A percentile compares a stretch with the other conserved stretches of the same genome.
Evolutionary conservation across 768 basidiomycete species (phyloP).

Genomic region (Lactarius trivialis): DNA sequence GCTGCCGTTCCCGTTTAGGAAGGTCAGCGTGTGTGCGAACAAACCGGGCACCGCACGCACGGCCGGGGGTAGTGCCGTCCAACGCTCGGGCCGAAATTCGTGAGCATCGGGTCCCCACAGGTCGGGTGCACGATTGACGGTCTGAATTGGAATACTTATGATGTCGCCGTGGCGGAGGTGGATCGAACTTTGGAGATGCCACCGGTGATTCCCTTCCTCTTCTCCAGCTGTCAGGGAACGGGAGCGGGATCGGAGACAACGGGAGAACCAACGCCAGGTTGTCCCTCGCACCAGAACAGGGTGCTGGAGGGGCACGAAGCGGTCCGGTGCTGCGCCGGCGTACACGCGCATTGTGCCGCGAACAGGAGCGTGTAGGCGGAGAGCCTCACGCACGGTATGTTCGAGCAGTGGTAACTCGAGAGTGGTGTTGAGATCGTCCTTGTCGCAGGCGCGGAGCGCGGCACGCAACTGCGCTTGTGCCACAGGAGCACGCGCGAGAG

Average conservation of each 20-base stretch:
- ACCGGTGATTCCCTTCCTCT: not conserved
- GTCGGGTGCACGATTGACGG: conserved; percentile 46
- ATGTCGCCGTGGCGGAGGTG: conserved; percentile 39
- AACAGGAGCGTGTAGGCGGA: conserved; percentile 51
- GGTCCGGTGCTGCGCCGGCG: conserved; percentile 33
- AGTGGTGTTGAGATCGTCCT: conserved; percentile 22
- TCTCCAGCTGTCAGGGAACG: not conserved
- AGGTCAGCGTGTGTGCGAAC: conserved; percentile 48
- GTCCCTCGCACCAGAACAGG: conserved; percentile 18
- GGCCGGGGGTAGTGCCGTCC: conserved; percentile 36
- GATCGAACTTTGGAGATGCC: conserved; percentile 6
- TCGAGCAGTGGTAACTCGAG: conserved; percentile 50
- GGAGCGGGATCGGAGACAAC: not conserved
- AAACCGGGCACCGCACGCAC: conserved; percentile 43
- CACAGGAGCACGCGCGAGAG: conserved; percentile 41
- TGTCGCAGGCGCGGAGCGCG: conserved; percentile 31
- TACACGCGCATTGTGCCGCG: conserved; percentile 54
- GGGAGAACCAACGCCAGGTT: conserved; percentile 8
- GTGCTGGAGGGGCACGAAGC: conserved; percentile 44
- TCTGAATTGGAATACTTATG: conserved; percentile 53
- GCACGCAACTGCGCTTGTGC: conserved; percentile 43
- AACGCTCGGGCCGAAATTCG: conserved; percentile 55
- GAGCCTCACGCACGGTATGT: conserved; percentile 51
- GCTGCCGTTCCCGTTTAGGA: conserved; percentile 45
- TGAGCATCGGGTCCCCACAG: conserved; percentile 66